Evolutionary conservation across 2,329 filamentous ascomycete species (phyloP).

Genomic region (Aureobasidium musti): DNA sequence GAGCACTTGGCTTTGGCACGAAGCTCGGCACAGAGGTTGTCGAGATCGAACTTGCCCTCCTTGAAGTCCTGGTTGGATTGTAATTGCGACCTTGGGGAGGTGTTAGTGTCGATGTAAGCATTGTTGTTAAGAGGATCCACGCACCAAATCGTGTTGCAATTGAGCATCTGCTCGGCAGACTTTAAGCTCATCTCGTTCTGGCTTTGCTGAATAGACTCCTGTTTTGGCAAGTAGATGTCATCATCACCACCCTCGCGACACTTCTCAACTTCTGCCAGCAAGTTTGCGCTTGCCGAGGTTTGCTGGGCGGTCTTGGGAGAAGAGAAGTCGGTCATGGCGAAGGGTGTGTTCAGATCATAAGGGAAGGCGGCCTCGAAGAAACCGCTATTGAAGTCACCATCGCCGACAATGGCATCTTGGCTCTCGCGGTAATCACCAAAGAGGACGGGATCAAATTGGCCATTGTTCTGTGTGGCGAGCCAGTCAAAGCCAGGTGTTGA

Average conservation of each 20-base stretch:
- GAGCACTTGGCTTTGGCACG: slow-evolving; percentile 96
- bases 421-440: slow-evolving; percentile 93
- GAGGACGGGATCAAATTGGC: slow-evolving; percentile 85
- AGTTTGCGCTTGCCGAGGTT: slow-evolving; percentile 50
- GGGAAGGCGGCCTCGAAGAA: slow-evolving; percentile 66
- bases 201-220: slow-evolving; percentile 4
- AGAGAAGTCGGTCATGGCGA: slow-evolving; percentile 56
- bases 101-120: slow-evolving; percentile 47
- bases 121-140: slow-evolving; percentile 41
- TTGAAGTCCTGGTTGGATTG: slow-evolving; percentile 85
- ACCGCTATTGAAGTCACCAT: slow-evolving; percentile 68
- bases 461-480: slow-evolving; percentile 76
- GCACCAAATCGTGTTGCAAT: slow-evolving; percentile 92
- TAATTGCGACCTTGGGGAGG: slow-evolving; percentile 73
- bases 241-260: slow-evolving; percentile 71
- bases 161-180: slow-evolving; percentile 64
- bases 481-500: slow-evolving; percentile 62
- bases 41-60: slow-evolving; percentile 88
- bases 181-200: slow-evolving; percentile 29
- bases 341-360: slow-evolving; percentile 75
- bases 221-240: slow-evolving; percentile 35
- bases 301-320: slow-evolving; percentile 39
- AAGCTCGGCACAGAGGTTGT: slow-evolving; percentile 87
- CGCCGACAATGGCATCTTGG: slow-evolving; percentile 74
- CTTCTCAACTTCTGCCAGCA: slow-evolving; percentile 76